These are phyloP conservation scores for Starmerella davenportii DNA, from an alignment of 805 yeast species.

Conservation along the genomic window DNA sequence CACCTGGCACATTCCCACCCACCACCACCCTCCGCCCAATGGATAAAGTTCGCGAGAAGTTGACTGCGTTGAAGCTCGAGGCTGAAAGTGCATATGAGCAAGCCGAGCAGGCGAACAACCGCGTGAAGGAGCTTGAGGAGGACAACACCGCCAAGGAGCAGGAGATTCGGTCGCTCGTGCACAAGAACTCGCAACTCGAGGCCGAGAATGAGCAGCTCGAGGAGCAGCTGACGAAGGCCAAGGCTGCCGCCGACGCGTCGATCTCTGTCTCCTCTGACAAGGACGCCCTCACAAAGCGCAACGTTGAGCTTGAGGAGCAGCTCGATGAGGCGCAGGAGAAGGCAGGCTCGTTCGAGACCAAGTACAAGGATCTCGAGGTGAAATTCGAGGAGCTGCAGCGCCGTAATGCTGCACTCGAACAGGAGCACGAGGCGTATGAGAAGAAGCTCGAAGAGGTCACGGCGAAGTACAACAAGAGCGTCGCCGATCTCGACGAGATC, in stretches of 20 bases:
- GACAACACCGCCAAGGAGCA: conserved; percentile 83
- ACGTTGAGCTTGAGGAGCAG: conserved; percentile 74
- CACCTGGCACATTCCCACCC: not conserved
- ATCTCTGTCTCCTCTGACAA: conserved; percentile 73
- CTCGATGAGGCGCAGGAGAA: conserved; percentile 79
- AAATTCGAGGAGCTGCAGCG: conserved; percentile 92
- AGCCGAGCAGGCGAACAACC: conserved; percentile 67
- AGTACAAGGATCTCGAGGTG: conserved; percentile 86
- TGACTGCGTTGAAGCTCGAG: conserved; percentile 56
- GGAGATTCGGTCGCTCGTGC: conserved; percentile 79
- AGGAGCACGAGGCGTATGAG: conserved; percentile 83
- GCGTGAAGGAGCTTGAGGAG: conserved; percentile 81
- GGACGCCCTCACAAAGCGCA: conserved; percentile 80
- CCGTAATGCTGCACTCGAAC: conserved; percentile 77
- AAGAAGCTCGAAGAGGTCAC: conserved; percentile 75
- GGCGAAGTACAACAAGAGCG: conserved; percentile 63
- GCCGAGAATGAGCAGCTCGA: conserved; percentile 60
- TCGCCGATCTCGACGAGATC: conserved; percentile 90
- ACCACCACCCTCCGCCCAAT: conserved; percentile 3
- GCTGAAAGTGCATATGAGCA: conserved; percentile 96
- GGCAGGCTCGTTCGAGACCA: conserved; percentile 82
- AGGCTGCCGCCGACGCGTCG: conserved; percentile 79
- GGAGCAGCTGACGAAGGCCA: conserved; percentile 51
- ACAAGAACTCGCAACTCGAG: conserved; percentile 81
- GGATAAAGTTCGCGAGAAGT: conserved; percentile 20